Conservation (phyloP, 2,329 filamentous ascomycete species). For the Colletotrichum tabaci region DNA sequence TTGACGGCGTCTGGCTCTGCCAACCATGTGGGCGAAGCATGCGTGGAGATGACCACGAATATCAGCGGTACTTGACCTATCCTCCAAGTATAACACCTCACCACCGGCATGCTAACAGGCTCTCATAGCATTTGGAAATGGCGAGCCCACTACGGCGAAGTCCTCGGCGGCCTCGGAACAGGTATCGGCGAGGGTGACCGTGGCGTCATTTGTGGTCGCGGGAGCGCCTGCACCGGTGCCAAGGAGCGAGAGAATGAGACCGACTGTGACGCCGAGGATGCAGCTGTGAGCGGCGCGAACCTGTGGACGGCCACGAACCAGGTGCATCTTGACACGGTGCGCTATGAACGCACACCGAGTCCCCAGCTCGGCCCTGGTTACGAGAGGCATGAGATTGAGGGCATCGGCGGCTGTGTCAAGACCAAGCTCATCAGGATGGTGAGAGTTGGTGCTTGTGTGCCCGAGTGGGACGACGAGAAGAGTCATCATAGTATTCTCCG, state of each 20-base stretch:
- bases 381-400: slow-evolving; percentile 89
- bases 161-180: slow-evolving; percentile 84
- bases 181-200: slow-evolving; percentile 91
- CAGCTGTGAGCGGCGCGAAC: slow-evolving; percentile 58
- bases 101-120: slow-evolving; percentile 20
- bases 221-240: slow-evolving; percentile 80
- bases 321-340: slow-evolving; percentile 45
- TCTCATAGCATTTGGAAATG: slow-evolving; percentile 82
- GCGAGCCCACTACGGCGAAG: slow-evolving; percentile 87
- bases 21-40: slow-evolving; percentile 85
- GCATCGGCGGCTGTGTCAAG: slow-evolving; percentile 90
- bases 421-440: slow-evolving; percentile 89
- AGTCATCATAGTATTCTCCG: slow-evolving; percentile 75
- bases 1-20: slow-evolving; percentile 84
- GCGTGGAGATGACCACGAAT: slow-evolving; percentile 70
- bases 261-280: slow-evolving; percentile 86
- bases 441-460: slow-evolving; percentile 85
- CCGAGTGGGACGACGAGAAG: slow-evolving; percentile 86
- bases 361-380: slow-evolving; percentile 79
- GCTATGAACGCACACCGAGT: slow-evolving; percentile 60
- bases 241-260: slow-evolving; percentile 86
- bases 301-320: slow-evolving; percentile 46
- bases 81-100: background rate
- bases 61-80: slow-evolving; percentile 64
- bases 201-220: slow-evolving; percentile 90